Percentiles rank a stretch among this genome's conserved stretches.
phyloP scores from a whole-genome alignment of 768 basidiomycete species.

The Macrolepiota dolichaula region DNA sequence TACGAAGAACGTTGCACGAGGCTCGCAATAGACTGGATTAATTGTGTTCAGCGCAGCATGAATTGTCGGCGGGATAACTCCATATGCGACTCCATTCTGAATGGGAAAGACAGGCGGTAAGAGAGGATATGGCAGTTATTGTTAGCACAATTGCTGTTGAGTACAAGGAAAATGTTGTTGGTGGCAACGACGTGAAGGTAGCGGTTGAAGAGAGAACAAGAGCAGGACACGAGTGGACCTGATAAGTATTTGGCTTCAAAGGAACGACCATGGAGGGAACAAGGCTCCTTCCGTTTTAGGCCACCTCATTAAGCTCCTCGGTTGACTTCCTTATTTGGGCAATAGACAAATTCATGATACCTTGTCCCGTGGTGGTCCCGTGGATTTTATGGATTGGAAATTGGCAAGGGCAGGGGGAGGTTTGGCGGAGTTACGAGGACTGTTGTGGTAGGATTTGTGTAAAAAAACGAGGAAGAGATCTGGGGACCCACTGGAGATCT shows the following conservation, averaged over 20 bases:
- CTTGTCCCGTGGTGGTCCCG: not conserved
- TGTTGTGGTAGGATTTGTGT: not conserved
- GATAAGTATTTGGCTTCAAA: slow-evolving; percentile 17
- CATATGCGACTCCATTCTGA: not conserved
- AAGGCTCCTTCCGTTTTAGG: slow-evolving; percentile 23
- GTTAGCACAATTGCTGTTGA: not conserved
- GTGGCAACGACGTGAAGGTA: slow-evolving; percentile 3
- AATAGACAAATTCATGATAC: not conserved
- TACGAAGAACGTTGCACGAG: not conserved
- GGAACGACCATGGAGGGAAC: slow-evolving; percentile 23
- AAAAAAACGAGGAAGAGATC: not conserved
- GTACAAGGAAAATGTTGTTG: not conserved
- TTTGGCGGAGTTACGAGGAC: too few relatives aligned
- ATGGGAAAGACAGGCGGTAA: not conserved
- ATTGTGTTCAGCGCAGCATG: not conserved
- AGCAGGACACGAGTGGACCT: slow-evolving; percentile 7
- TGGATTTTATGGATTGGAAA: not conserved
- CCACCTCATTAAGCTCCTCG: slow-evolving; percentile 11
- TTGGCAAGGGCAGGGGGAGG: not conserved
- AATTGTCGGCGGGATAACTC: not conserved
- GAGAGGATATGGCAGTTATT: not conserved
- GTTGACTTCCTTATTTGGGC: not conserved
- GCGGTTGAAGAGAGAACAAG: slow-evolving; percentile 13
- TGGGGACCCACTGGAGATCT: not conserved
- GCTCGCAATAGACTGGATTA: not conserved